Evolutionary conservation across 2,329 filamentous ascomycete species (phyloP), one percentile per base, ranked within the genome.

Genomic region (Thielaviopsis populi): DNA sequence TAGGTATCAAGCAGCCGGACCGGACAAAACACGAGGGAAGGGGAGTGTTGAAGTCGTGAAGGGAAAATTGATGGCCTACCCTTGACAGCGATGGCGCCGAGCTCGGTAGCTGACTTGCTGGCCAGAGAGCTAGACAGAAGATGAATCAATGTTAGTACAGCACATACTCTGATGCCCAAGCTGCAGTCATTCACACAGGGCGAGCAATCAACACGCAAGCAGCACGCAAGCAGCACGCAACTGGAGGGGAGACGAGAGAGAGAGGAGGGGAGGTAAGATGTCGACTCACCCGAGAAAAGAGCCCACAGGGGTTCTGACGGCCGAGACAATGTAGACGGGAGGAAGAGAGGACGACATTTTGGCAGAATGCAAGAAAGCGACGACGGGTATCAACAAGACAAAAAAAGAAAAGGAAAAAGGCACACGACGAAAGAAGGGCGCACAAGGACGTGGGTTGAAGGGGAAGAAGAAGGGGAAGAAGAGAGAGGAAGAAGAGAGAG

Each of bases 261-360:
- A 5, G 3, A 11, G 5, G 22, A 15, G 3, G 15, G 46, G 13
- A 22, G 46, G 17, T 66, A 41, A 59, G 58, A 41, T 64, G 11
- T n/a, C 3, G 33, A 41, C 74, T 67, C 77, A 95, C 90, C 94
- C 94, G 72, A 96, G 83, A 78, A 99, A 99, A 69, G 89, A 91
- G 71, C 94, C 94, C 69, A 96, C 82, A 62, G 94, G 94, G 68
- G 94, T 99, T 76, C 91, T 85, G 72, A 85, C 89, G 68, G 86
- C 87, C 66, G 94, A 94, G 73, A 96, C 91, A 72, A 99, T 96
- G 79, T 99, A 99, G 69, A 99, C 92, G 66, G 91, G 82, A 69
- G 90, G 87, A 68, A 91, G 83, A 69, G 66, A 70, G 83, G 76
- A 62, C 50, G 65, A 43, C 61, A 64, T 64, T 65, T 64, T 63